Evolutionary conservation across 2,329 filamentous ascomycete genomes (phyloP), one percentile per base, ranked within the genome.

Genomic region (Drechslerella dactyloides): DNA sequence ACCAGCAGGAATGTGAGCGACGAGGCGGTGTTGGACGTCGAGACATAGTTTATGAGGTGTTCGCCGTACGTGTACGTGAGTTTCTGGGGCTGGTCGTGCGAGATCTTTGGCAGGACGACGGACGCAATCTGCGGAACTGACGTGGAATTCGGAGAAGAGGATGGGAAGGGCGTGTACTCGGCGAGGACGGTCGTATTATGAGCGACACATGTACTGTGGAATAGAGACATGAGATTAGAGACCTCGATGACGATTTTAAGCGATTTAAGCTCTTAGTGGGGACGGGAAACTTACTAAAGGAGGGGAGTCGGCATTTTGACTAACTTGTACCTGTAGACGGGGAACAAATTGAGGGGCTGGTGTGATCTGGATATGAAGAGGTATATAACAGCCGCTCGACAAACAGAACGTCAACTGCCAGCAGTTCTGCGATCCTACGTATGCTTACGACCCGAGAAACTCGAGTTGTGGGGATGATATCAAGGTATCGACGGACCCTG

Each of bases 11-110:
- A 99, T 52, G 92, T 96, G 42, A 99, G 85, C 0, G 55, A 84
- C 83, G 76, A 79, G 78, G 64, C 82, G 82, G 78, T 88, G 1
- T 87, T 88, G 8, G 91, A 88, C 0, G 91, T 87, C 77, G 93
- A 86, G 78, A 97, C 90, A 84, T 96, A 97, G 84, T 99, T 93
- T 80, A 97, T 94, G 83, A 94, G 91, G 80, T 96, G 88, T 70
- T 88, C 84, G 81, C 92, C 90, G 81, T 97, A 92, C 44, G 91
- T 96, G 82, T 96, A 97, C 61, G 93, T 97, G 75, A 96, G 86
- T 81, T 97, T 97, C 78, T 96, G 88, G 0, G 92, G 84, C 30
- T 85, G 82, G 74, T 84, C 82, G 82, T 99, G 94, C 63, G 85
- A 84, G 83, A 99, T 96, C 80, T 96, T 96, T 68, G 96, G 94